phyloP scores from a whole-genome alignment of 1,284 basidiomycete genomes.

The Ceratobasidium sp. region DNA sequence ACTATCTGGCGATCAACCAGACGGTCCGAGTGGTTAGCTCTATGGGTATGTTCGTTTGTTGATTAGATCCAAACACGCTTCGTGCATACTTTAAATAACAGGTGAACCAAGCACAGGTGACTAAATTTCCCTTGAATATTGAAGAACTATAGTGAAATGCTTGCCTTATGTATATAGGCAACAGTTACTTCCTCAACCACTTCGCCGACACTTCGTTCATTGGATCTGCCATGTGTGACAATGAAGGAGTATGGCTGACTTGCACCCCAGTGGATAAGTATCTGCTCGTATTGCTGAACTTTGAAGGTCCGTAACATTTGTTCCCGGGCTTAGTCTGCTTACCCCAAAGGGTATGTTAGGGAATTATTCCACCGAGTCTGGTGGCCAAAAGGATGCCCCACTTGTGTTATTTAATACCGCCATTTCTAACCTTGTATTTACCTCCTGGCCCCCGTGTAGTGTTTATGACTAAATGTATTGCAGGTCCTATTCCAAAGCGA shows the following conservation, averaged over 20 bases:
- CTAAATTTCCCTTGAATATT: constrained; percentile 44
- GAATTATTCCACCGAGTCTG: constrained; percentile 66
- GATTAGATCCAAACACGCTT: not conserved
- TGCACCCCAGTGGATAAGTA: constrained; percentile 61
- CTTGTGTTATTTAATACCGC: constrained; percentile 69
- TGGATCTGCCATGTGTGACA: constrained; percentile 69
- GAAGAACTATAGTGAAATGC: not conserved
- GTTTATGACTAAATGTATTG: not conserved
- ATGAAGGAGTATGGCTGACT: constrained; percentile 68
- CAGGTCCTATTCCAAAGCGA: constrained; percentile 57
- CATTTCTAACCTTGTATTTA: constrained; percentile 62
- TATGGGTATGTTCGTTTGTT: constrained; percentile 55
- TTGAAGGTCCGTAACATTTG: constrained; percentile 58
- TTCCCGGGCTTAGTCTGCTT: not conserved
- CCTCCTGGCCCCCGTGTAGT: no score
- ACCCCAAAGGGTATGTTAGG: no score
- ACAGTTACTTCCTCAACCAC: constrained; percentile 63
- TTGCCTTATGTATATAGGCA: constrained; percentile 26
- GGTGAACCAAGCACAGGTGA: constrained; percentile 69
- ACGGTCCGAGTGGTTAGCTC: constrained; percentile 68
- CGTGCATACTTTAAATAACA: constrained; percentile 40
- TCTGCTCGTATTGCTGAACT: constrained; percentile 66
- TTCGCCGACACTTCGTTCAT: constrained; percentile 69
- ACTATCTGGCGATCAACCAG: constrained; percentile 44
- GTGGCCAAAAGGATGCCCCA: constrained; percentile 66